These are phyloP conservation scores for Bondarzewia mesenterica DNA, from an alignment of 1,284 basidiomycete species.

Conservation along the genomic window DNA sequence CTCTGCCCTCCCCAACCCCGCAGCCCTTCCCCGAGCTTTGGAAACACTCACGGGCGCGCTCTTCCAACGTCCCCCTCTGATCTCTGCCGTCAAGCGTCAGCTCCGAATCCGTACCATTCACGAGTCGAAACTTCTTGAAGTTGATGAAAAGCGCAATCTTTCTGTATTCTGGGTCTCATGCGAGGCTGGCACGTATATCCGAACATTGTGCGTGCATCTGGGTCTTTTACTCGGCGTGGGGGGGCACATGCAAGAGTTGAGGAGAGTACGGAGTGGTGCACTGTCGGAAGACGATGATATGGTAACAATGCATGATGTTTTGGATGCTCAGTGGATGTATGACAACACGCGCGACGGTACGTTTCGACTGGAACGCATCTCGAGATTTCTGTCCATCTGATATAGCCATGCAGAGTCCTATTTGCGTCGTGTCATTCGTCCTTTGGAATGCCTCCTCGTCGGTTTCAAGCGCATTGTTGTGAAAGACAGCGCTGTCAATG, in stretches of 20 bases:
- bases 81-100: conserved; percentile 98
- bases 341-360: conserved; percentile 95
- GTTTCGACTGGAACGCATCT: conserved; percentile 8
- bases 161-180: conserved; percentile 99
- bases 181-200: conserved; percentile 98
- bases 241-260: conserved; percentile 99
- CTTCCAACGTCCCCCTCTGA: conserved; percentile 98
- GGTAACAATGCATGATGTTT: conserved; percentile 99
- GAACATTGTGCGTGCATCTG: conserved; percentile 96
- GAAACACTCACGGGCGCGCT: conserved; percentile 97
- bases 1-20: conserved; percentile 72
- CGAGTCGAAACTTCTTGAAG: conserved; percentile 93
- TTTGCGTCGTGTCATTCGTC: conserved; percentile 90
- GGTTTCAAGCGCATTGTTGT: conserved; percentile 99
- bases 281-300: conserved; percentile 98
- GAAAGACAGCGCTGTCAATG: conserved; percentile 98
- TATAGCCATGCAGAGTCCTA: conserved; percentile 71
- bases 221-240: conserved; percentile 94
- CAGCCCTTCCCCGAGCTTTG: conserved; percentile 85
- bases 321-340: conserved; percentile 98
- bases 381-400: not conserved
- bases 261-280: conserved; percentile 92
- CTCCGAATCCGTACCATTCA: conserved; percentile 97
- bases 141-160: conserved; percentile 95
- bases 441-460: conserved; percentile 89